Percentiles rank a stretch among this genome's conserved stretches.
phyloP scores from a whole-genome alignment of 495 filamentous ascomycete species.

The Lophiostoma macrostomum region DNA sequence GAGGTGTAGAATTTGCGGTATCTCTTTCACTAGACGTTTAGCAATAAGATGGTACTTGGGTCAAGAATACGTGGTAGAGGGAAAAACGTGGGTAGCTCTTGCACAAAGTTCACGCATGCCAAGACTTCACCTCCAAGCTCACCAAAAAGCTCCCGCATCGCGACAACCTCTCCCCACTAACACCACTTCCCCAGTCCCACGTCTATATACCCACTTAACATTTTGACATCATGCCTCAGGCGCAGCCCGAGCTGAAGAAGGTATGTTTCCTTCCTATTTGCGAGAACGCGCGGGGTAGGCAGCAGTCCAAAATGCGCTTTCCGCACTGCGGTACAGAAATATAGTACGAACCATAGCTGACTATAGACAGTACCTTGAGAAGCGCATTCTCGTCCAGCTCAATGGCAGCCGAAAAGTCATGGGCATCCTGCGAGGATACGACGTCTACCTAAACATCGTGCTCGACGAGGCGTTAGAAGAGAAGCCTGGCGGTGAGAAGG shows the following conservation, averaged over 20 bases:
- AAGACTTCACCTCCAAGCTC: not conserved
- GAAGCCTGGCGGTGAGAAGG: constrained; percentile 88
- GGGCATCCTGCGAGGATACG: constrained; percentile 89
- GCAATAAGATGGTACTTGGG: no score
- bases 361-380: constrained; percentile 85
- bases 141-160: not conserved
- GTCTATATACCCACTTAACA: not conserved
- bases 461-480: constrained; percentile 97
- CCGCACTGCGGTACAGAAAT: not conserved
- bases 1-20: no score
- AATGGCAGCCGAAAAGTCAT: constrained; percentile 98
- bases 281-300: no score
- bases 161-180: not conserved
- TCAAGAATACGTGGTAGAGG: no score
- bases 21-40: no score
- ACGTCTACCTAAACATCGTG: constrained; percentile 98
- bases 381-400: constrained; percentile 94
- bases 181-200: not conserved
- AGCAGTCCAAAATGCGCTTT: constrained; percentile 18
- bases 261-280: constrained; percentile 43
- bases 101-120: not conserved
- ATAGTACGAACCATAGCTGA: no score
- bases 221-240: constrained; percentile 76
- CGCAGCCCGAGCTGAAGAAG: constrained; percentile 98
- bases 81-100: no score